A percentile compares a stretch with the other conserved stretches of the same genome.
Evolutionary conservation across 2,329 filamentous ascomycete genomes (phyloP).

Genomic region (Xylariaceae sp.): DNA sequence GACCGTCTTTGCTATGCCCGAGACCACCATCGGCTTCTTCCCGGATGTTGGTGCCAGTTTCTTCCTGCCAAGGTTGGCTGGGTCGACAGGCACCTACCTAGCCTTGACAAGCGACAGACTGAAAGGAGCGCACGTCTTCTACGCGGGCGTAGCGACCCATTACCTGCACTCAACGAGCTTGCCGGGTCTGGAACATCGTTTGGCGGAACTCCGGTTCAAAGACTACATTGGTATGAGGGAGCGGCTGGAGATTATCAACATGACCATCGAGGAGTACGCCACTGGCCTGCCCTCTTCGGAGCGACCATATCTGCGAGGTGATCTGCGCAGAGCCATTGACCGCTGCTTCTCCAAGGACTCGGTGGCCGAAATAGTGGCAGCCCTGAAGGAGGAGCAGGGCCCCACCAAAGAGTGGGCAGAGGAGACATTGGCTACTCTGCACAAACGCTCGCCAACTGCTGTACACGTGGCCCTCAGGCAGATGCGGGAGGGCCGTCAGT

Average conservation of each 20-base stretch:
- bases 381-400: conserved; percentile 51
- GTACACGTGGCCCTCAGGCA: conserved; percentile 79
- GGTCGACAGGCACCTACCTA: conserved; percentile 81
- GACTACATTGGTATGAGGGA: conserved; percentile 60
- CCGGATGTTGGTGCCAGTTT: conserved; percentile 95
- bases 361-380: conserved; percentile 62
- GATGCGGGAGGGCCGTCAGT: conserved; percentile 66
- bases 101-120: conserved; percentile 83
- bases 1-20: conserved; percentile 96
- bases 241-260: conserved; percentile 67
- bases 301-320: conserved; percentile 58
- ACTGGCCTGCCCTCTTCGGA: conserved; percentile 76
- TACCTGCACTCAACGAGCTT: conserved; percentile 89
- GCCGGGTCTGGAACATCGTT: conserved; percentile 69
- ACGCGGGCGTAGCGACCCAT: conserved; percentile 88
- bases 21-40: conserved; percentile 98
- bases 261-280: conserved; percentile 84
- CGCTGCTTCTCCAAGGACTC: conserved; percentile 64
- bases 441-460: conserved; percentile 74
- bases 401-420: conserved; percentile 65
- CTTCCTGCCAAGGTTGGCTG: conserved; percentile 86
- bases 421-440: conserved; percentile 67
- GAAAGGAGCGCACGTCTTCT: conserved; percentile 77
- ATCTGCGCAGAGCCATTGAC: conserved; percentile 75
- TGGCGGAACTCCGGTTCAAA: conserved; percentile 82